Conservation (phyloP, 2,329 filamentous ascomycete species). For the Talaromyces sp. region DNA sequence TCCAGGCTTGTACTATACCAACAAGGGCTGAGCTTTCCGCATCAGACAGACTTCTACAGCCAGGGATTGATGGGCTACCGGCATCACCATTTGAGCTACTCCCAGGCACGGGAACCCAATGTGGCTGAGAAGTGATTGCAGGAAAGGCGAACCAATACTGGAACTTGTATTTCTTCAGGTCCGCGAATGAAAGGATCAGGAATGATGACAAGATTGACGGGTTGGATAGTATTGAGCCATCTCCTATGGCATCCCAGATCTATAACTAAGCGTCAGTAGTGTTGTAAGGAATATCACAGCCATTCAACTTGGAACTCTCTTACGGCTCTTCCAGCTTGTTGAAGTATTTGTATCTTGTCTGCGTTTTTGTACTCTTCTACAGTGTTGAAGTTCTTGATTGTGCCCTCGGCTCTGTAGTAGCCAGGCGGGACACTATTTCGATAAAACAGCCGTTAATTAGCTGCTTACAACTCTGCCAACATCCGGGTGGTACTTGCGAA, state of each 20-base stretch:
- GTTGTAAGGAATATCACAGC: neutral
- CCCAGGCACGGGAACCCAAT: slow-evolving; percentile 60
- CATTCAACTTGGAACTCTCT: slow-evolving; percentile 19
- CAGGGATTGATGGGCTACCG: slow-evolving; percentile 10
- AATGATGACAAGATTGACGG: slow-evolving; percentile 89
- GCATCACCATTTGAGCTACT: slow-evolving; percentile 18
- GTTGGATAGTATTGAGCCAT: slow-evolving; percentile 92
- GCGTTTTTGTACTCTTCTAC: slow-evolving; percentile 84
- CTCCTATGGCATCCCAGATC: slow-evolving; percentile 97
- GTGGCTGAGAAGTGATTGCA: slow-evolving; percentile 79
- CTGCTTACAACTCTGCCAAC: neutral
- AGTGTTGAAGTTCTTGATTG: slow-evolving; percentile 94
- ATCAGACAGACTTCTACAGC: slow-evolving; percentile 47
- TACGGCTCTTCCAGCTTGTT: slow-evolving; percentile 73
- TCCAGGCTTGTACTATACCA: slow-evolving; percentile 81
- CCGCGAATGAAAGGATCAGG: slow-evolving; percentile 82
- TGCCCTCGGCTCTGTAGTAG: slow-evolving; percentile 79
- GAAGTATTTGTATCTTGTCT: slow-evolving; percentile 72
- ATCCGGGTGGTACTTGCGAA: slow-evolving; percentile 17
- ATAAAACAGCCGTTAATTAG: slow-evolving; percentile 7
- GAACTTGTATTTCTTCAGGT: slow-evolving; percentile 95
- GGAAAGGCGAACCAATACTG: slow-evolving; percentile 99
- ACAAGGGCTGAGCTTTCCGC: slow-evolving; percentile 74
- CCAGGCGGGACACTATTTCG: slow-evolving; percentile 58
- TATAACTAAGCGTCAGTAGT: slow-evolving; percentile 34